These are phyloP conservation scores for Lactarius hatsudake DNA, from an alignment of 768 basidiomycete genomes.

Conservation along the genomic window DNA sequence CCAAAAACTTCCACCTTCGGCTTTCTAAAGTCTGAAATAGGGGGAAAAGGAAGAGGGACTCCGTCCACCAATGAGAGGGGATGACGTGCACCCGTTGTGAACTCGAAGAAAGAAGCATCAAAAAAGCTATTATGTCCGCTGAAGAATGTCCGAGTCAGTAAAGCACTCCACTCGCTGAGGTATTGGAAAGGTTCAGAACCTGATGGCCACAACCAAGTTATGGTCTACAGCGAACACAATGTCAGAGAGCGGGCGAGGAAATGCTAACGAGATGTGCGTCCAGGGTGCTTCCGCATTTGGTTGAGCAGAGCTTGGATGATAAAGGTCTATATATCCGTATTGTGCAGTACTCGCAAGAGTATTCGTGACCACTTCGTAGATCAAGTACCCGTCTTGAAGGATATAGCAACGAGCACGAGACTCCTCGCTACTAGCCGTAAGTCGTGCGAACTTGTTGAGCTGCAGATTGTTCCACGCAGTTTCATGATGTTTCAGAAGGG, in stretches of 20 bases:
- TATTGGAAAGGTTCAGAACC: not conserved
- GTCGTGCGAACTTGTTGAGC: not conserved
- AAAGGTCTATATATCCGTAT: constrained; percentile 17
- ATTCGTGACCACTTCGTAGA: not conserved
- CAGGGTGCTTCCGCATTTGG: constrained; percentile 1
- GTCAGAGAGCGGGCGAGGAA: not conserved
- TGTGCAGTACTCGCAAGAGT: not conserved
- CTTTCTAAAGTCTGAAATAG: not conserved
- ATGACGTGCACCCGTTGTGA: constrained; percentile 11
- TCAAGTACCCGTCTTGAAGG: constrained; percentile 6
- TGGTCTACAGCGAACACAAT: constrained; percentile 16
- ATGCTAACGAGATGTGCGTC: not conserved
- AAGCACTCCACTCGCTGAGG: not conserved
- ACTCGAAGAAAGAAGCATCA: constrained; percentile 3
- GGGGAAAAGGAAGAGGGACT: constrained; percentile 2
- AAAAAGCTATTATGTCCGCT: not conserved
- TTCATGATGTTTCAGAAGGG: not conserved
- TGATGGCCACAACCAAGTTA: constrained; percentile 11
- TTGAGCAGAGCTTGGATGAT: not conserved
- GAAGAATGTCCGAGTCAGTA: not conserved
- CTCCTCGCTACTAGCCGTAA: not conserved
- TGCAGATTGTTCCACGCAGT: not conserved
- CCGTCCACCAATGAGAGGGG: constrained; percentile 9
- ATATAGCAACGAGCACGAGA: not conserved
- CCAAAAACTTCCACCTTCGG: constrained; percentile 9